A percentile compares a stretch with the other conserved stretches of the same genome.
These are phyloP conservation scores for Backusella liffmaniae DNA, from an alignment of 192 early-diverging fungal species.

Conservation along the genomic window DNA sequence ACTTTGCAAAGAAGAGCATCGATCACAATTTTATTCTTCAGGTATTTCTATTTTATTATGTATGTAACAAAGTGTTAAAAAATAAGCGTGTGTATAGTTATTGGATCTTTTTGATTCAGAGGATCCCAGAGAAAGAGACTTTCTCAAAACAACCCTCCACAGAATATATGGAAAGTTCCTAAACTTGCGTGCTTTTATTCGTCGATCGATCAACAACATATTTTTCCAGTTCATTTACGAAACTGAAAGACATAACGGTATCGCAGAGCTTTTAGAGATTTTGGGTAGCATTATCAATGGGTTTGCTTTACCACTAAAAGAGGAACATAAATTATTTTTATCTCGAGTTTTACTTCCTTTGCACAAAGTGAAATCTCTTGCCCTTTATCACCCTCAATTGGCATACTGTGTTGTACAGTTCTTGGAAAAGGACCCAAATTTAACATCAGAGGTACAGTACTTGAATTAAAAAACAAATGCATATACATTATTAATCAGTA, in stretches of 20 bases:
- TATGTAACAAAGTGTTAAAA: neutral
- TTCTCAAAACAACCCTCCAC: slow-evolving; percentile 89
- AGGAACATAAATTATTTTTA: slow-evolving; percentile 89
- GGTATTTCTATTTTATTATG: slow-evolving; percentile 13
- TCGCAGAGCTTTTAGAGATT: slow-evolving; percentile 91
- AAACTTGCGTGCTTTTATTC: slow-evolving; percentile 86
- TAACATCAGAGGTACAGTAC: slow-evolving; percentile 56
- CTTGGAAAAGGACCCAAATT: slow-evolving; percentile 83
- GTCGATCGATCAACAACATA: slow-evolving; percentile 89
- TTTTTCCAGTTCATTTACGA: slow-evolving; percentile 93
- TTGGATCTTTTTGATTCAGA: slow-evolving; percentile 91
- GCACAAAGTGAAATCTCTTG: slow-evolving; percentile 86
- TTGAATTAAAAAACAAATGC: neutral
- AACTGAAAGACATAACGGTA: slow-evolving; percentile 86
- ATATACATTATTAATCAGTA: neutral
- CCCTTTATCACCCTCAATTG: slow-evolving; percentile 87
- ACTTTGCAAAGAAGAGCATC: slow-evolving; percentile 84
- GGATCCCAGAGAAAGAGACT: slow-evolving; percentile 90
- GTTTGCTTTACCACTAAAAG: slow-evolving; percentile 89
- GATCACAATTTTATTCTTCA: slow-evolving; percentile 78
- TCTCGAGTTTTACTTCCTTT: slow-evolving; percentile 83
- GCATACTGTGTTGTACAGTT: slow-evolving; percentile 94
- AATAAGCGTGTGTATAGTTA: slow-evolving; percentile 45
- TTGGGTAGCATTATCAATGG: slow-evolving; percentile 95
- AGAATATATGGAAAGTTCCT: slow-evolving; percentile 94